Base-by-base conservation (phyloP, 352 stramenopile species). In the Globisporangium nunn region DNA sequence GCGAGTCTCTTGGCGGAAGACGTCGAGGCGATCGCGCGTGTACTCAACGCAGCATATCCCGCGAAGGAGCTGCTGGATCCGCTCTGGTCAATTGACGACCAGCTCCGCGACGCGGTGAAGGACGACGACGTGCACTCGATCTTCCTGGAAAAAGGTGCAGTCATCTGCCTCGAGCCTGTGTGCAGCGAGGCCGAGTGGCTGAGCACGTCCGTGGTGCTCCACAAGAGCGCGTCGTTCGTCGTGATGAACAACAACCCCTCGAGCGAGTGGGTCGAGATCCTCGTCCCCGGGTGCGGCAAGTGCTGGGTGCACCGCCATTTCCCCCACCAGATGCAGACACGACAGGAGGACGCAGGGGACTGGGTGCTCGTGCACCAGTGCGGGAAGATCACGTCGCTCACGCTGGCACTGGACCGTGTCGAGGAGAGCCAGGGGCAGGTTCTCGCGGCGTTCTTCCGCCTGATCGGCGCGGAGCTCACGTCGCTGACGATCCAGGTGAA, bases 281-380 rank as follows among this genome's bases (percentile, higher is more conserved):
- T 75, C n/a, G 68, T 75, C 1, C 62, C 68, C 30, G 68, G 68
- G 18, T 71, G 69, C n/a, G 68, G 68, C 47, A 71, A 73, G 54
- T 75, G 68, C 59, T 75, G 65, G 68, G 68, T 73, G 1, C 56
- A 73, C 23, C 62, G 58, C 31, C 56, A 64, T 11, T 57, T 61
- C 18, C 30, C 37, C 3, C 29, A 55, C 51, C 58, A 46, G 17
- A 15, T 48, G 6, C 45, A 54, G 30, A 30, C 29, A n/a, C 14
- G 58, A 10, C 14, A 23, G 11, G 29, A 28, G 37, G 52, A 57
- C 54, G 23, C 49, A 50, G 41, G 47, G 18, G 47, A 35, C 46
- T 60, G 51, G 45, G 45, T 46, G 2, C 33, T 52, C 6, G 48
- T 43, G 4, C 35, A 44, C 6, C 41, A 31, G 3, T 64, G 51